Evolutionary conservation across 1,284 basidiomycete species (phyloP).

Genomic region (Microbotryum silenes-acaulis): DNA sequence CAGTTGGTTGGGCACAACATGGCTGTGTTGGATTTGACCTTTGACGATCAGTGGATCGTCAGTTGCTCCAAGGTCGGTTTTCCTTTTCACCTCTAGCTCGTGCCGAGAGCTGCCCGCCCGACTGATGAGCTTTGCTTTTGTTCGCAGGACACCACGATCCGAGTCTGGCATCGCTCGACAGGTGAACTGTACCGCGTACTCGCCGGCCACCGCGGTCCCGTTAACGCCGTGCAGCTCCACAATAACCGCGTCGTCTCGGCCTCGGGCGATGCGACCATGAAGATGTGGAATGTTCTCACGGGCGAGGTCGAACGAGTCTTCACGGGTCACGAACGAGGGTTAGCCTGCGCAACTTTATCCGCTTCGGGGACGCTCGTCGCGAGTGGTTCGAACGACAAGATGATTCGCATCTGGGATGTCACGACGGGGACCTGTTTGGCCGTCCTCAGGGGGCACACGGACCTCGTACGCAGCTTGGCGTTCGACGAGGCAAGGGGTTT

Average conservation of each 20-base stretch:
- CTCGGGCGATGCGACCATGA: slow-evolving; percentile 53
- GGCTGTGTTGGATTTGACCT: slow-evolving; percentile 70
- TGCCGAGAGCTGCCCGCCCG: slow-evolving; percentile 9
- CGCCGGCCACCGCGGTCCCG: slow-evolving; percentile 73
- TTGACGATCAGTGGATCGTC: slow-evolving; percentile 69
- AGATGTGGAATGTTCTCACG: slow-evolving; percentile 71
- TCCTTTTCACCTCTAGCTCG: slow-evolving; percentile 16
- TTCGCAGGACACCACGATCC: slow-evolving; percentile 71
- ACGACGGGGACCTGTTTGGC: slow-evolving; percentile 62
- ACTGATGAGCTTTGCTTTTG: slow-evolving; percentile 34
- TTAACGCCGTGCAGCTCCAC: slow-evolving; percentile 65
- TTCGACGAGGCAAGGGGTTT: slow-evolving; percentile 61
- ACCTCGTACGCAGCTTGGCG: slow-evolving; percentile 69
- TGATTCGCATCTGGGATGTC: slow-evolving; percentile 74
- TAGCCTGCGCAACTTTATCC: slow-evolving; percentile 79
- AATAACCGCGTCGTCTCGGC: slow-evolving; percentile 29
- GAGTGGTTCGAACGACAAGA: slow-evolving; percentile 81
- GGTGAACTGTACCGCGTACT: slow-evolving; percentile 57
- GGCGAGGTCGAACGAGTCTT: slow-evolving; percentile 65
- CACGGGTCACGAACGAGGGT: slow-evolving; percentile 71
- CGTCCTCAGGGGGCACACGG: slow-evolving; percentile 67
- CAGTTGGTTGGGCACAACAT: slow-evolving; percentile 59
- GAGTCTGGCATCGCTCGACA: slow-evolving; percentile 65
- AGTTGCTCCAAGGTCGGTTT: slow-evolving; percentile 56
- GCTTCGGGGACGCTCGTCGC: slow-evolving; percentile 74